phyloP scores from a whole-genome alignment of 495 filamentous ascomycete species.

The Lineolata rhizophorae region DNA sequence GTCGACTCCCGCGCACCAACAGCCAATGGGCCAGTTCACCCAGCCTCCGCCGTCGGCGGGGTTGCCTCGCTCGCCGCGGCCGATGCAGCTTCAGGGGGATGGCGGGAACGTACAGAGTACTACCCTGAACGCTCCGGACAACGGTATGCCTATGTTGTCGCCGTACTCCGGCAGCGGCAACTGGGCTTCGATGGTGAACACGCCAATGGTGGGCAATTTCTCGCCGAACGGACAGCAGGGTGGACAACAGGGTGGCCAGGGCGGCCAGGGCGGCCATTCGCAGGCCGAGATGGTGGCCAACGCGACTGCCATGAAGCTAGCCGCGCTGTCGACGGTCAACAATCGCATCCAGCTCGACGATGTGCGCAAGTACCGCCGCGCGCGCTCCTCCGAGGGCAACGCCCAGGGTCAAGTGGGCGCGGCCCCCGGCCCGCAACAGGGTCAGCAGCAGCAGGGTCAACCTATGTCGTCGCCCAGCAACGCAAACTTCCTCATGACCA shows the following conservation, averaged over 20 bases:
- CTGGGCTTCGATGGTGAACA: slow-evolving; percentile 98
- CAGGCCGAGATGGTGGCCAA: slow-evolving; percentile 98
- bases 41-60: slow-evolving; percentile 61
- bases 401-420: slow-evolving; percentile 14
- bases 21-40: slow-evolving; percentile 92
- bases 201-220: slow-evolving; percentile 83
- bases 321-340: slow-evolving; percentile 90
- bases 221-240: slow-evolving; percentile 21
- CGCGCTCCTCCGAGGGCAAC: slow-evolving; percentile 73
- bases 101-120: slow-evolving; percentile 64
- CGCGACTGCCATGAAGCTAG: slow-evolving; percentile 96
- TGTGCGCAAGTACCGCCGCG: slow-evolving; percentile 78
- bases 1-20: slow-evolving; percentile 65
- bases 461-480: no score
- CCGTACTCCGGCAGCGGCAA: slow-evolving; percentile 74
- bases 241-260: no score
- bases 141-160: slow-evolving; percentile 65
- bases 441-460: no score
- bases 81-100: slow-evolving; percentile 37
- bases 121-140: slow-evolving; percentile 49
- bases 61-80: slow-evolving; percentile 64
- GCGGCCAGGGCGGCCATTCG: slow-evolving; percentile 28
- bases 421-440: slow-evolving; percentile 8
- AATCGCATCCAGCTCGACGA: slow-evolving; percentile 95
- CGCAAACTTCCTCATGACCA: slow-evolving; percentile 64